Evolutionary conservation across 2,329 filamentous ascomycete species (phyloP).

Genomic region (Talaromyces islandicus): DNA sequence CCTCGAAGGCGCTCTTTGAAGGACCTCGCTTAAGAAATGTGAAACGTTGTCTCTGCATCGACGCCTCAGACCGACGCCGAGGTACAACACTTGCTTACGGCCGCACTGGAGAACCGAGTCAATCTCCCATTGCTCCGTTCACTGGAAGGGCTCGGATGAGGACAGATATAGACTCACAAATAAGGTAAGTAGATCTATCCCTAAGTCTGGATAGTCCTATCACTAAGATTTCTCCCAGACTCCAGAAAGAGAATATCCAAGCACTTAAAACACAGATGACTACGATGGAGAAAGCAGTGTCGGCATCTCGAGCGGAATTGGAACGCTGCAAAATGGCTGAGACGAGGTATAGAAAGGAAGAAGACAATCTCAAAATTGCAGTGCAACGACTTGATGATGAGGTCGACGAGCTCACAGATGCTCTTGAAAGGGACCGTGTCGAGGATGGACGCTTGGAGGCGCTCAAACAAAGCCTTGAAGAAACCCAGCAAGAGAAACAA

Average conservation of each 20-base stretch:
- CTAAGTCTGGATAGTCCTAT: background rate
- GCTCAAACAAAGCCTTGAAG: constrained; percentile 53
- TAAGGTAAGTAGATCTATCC: constrained; percentile 38
- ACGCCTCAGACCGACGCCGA: constrained; percentile 57
- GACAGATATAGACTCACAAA: constrained; percentile 64
- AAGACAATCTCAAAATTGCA: constrained; percentile 47
- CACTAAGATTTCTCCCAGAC: constrained; percentile 18
- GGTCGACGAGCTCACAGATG: constrained; percentile 62
- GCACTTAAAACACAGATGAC: constrained; percentile 52
- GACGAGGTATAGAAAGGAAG: constrained; percentile 43
- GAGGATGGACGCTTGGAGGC: constrained; percentile 61
- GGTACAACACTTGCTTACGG: constrained; percentile 56
- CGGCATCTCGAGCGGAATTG: constrained; percentile 43
- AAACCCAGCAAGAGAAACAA: constrained; percentile 46
- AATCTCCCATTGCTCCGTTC: constrained; percentile 50
- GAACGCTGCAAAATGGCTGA: constrained; percentile 47
- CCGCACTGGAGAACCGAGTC: constrained; percentile 43
- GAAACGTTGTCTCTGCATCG: constrained; percentile 58
- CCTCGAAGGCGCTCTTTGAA: constrained; percentile 62
- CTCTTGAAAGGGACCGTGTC: constrained; percentile 51
- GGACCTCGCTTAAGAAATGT: constrained; percentile 62
- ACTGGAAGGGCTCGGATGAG: constrained; percentile 65
- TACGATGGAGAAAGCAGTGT: constrained; percentile 46
- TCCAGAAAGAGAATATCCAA: constrained; percentile 43
- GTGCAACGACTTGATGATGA: constrained; percentile 57